Evolutionary conservation across 2,329 filamentous ascomycete species (phyloP).

Genomic region (Magnaporthiopsis rhizophila): DNA sequence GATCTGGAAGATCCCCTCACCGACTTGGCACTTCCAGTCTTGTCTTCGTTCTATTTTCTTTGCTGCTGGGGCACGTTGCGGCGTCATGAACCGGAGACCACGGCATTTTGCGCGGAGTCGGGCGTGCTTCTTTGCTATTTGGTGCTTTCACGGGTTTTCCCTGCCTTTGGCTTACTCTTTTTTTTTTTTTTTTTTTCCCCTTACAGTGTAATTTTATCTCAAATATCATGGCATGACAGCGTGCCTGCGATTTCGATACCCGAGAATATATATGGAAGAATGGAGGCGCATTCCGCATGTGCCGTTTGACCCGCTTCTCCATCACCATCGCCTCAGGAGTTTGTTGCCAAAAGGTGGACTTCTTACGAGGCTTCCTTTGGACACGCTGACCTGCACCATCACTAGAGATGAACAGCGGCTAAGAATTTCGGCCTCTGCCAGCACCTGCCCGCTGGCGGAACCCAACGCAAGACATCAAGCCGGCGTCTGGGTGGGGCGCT

Average conservation of each 20-base stretch:
- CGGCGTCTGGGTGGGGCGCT: neutral
- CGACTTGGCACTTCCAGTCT: neutral
- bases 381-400: no score
- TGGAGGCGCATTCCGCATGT: neutral
- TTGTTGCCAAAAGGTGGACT: neutral
- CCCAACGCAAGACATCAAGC: neutral
- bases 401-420: no score
- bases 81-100: constrained; percentile 13
- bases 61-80: neutral
- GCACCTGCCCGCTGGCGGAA: no score
- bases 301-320: neutral
- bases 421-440: no score
- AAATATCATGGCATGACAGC: neutral
- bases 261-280: neutral
- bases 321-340: neutral
- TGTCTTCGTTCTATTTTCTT: neutral
- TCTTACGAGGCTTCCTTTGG: neutral
- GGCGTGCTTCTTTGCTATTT: constrained; percentile 1
- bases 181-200: no score
- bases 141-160: neutral
- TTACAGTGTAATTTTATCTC: neutral
- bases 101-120: constrained; percentile 7
- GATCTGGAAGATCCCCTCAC: neutral
- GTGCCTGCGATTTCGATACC: neutral
- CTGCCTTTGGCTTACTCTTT: neutral